phyloP scores from a whole-genome alignment of 1,139 yeast species.

The Yamadazyma dushanensis region DNA sequence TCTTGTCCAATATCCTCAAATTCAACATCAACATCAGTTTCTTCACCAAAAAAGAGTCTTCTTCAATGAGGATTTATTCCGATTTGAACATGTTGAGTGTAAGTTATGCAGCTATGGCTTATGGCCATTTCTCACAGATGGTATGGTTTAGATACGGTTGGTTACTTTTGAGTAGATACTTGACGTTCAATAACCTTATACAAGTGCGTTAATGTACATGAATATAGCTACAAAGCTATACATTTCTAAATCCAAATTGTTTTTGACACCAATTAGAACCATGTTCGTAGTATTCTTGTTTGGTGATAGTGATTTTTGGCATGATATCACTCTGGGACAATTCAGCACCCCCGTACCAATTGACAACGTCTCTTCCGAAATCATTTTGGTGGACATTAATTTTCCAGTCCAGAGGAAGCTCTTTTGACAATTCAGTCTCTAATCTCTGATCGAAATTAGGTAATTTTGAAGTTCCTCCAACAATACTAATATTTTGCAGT shows the following conservation, averaged over 20 bases:
- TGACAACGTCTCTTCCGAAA: conserved; percentile 26
- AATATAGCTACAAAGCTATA: conserved; percentile 12
- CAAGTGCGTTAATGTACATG: conserved; percentile 16
- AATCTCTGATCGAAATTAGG: conserved; percentile 68
- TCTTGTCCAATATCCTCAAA: conserved; percentile 34
- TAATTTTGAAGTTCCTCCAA: conserved; percentile 80
- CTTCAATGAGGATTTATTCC: conserved; percentile 44
- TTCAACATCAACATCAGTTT: conserved; percentile 44
- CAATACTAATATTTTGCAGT: conserved; percentile 73
- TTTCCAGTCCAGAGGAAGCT: conserved; percentile 65
- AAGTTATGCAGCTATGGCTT: conserved; percentile 73
- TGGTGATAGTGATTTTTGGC: conserved; percentile 59
- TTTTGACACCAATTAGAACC: conserved; percentile 81
- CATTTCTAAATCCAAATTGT: conserved; percentile 64
- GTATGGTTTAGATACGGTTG: conserved; percentile 95
- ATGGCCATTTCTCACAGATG: conserved; percentile 87
- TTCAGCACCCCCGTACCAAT: conserved; percentile 46
- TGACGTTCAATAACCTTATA: conserved; percentile 69
- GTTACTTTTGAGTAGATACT: conserved; percentile 73
- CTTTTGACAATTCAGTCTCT: conserved; percentile 58
- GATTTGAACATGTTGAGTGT: conserved; percentile 60
- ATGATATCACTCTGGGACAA: conserved; percentile 56
- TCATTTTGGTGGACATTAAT: conserved; percentile 15
- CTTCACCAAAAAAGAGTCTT: conserved; percentile 26
- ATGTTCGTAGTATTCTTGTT: conserved; percentile 80